Conservation (phyloP, 495 filamentous ascomycete species). For the Opeltia flavorubescens region DNA sequence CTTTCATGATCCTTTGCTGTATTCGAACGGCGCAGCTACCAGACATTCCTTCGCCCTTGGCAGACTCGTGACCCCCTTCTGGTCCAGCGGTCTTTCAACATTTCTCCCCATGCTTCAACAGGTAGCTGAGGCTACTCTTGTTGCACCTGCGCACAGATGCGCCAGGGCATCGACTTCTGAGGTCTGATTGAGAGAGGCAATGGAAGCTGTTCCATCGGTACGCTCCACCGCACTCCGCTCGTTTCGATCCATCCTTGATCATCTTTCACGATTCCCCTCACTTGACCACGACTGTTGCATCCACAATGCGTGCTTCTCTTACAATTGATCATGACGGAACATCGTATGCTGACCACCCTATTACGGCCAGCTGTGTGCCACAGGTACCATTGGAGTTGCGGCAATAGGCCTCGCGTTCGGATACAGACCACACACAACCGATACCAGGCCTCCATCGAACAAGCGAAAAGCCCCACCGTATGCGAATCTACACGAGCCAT, state of each 20-base stretch:
- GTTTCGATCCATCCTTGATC: not conserved
- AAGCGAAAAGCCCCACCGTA: constrained; percentile 31
- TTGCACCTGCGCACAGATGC: constrained; percentile 6
- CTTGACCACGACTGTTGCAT: not conserved
- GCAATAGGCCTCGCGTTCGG: constrained; percentile 51
- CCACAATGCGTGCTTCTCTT: not conserved
- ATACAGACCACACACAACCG: constrained; percentile 32
- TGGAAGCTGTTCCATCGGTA: constrained; percentile 20
- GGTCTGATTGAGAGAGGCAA: constrained; percentile 10
- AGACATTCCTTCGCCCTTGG: not conserved
- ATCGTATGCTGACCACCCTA: not conserved
- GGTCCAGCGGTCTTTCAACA: not conserved
- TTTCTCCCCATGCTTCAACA: constrained; percentile 2
- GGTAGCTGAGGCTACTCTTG: not conserved
- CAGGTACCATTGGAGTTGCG: constrained; percentile 55
- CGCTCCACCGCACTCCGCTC: not conserved
- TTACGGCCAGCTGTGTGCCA: constrained; percentile 49
- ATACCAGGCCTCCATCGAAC: constrained; percentile 22
- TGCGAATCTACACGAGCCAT: constrained; percentile 23
- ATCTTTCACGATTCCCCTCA: too few species aligned
- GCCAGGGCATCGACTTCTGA: constrained; percentile 6
- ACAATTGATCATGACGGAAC: not conserved
- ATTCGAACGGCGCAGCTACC: constrained; percentile 1
- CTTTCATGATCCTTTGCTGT: not conserved
- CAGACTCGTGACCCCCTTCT: not conserved